These are phyloP conservation scores for Colletotrichum magnum DNA, from an alignment of 2,329 filamentous ascomycete genomes.

Conservation along the genomic window DNA sequence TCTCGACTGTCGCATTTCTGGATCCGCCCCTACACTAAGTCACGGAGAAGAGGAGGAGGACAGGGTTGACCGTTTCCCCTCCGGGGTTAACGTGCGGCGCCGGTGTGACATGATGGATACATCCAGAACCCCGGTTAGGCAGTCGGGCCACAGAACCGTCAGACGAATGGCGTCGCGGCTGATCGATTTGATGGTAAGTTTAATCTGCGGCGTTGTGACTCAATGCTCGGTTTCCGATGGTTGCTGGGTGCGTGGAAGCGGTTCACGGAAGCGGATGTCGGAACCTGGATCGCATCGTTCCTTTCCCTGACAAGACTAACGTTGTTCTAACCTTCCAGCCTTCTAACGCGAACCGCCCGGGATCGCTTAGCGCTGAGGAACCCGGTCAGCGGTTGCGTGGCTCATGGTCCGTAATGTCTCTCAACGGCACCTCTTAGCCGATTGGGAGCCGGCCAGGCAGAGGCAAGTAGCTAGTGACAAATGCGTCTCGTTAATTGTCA, in stretches of 20 bases:
- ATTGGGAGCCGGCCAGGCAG: neutral
- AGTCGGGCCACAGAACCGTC: neutral
- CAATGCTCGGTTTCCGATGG: neutral
- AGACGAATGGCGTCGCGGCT: neutral
- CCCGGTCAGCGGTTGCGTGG: conserved; percentile 4
- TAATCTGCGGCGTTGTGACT: neutral
- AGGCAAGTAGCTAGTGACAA: neutral
- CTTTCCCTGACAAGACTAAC: neutral
- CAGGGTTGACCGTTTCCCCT: neutral
- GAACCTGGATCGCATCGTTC: neutral
- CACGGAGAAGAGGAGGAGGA: conserved; percentile 11
- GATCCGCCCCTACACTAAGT: conserved; percentile 2
- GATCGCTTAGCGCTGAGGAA: conserved; percentile 1
- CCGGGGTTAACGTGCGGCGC: neutral
- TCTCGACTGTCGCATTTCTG: conserved; percentile 16
- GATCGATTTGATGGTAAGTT: neutral
- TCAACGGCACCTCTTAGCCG: neutral
- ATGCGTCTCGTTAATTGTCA: no score
- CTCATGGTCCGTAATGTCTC: neutral
- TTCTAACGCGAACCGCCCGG: neutral
- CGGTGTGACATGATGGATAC: neutral
- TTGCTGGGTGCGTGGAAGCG: neutral
- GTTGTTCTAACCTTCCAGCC: neutral
- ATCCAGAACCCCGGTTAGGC: neutral
- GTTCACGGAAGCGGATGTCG: conserved; percentile 15